Evolutionary conservation across 78 protist genomes (phyloP), one percentile per base, ranked within the genome.

Genomic region (Cavenderia fasciculata): DNA sequence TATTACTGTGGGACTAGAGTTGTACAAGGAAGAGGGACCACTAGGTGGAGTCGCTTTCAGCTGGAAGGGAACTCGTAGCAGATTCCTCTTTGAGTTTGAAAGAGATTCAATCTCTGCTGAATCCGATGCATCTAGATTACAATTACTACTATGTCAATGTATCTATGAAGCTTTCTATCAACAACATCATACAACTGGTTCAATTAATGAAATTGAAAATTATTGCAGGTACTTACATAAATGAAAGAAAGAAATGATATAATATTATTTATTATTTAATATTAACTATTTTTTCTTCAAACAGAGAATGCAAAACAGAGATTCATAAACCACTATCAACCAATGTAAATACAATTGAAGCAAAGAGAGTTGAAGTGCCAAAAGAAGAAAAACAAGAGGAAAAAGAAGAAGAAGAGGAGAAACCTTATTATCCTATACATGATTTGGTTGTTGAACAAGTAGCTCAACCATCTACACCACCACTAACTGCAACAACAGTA

Each of bases 21-120:
- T 82, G 34, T 21, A 56, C 43, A 68, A 54, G 21, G 90, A 82
- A 69, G 61, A 40, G 1, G 90, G 90, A 41, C 78, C 74, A 27
- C 29, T 69, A 12, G 52, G 54, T 33, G 59, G 73, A 43, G 23
- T 7, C 23, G 74, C 90, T 19, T 29, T 68, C 10, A 31, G 54
- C 5, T 82, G 90, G 90, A 68, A 54, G 38, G 90, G 90, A 23
- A 82, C 90, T 23, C 72, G 44, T 0, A 82, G 54, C 29, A 49
- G 90, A 68, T 82, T 82, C 31, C 21, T 82, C 40, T 82, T 82
- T 59, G 90, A 82, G 43, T 68, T 82, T 57, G 88, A 78, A 23
- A 36, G 21, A 1, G 33, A 62, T 16, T 41, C 57, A 0, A 1
- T 12, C 5, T n/a, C n/a, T n/a, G 19, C 46, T 12, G 86, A 75